A percentile compares a stretch with the other conserved stretches of the same genome.
Evolutionary conservation across 108 stramenopile genomes (phyloP).

Genomic region (Conticribra guillardii): DNA sequence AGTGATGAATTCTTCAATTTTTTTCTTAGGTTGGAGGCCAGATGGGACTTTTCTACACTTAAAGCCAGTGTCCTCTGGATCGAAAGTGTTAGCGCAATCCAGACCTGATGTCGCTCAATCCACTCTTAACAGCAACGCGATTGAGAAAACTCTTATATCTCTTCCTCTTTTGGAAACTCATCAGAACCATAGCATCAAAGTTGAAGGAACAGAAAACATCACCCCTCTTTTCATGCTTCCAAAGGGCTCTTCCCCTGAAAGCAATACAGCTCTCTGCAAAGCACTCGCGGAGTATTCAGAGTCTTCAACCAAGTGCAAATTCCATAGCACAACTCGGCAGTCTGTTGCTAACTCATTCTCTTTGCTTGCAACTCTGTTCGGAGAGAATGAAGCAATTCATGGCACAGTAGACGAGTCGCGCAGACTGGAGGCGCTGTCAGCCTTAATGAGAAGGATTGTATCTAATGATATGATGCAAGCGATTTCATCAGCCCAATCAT

Average conservation of each 20-base stretch:
- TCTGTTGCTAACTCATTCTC: constrained; percentile 42
- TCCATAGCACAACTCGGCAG: constrained; percentile 12
- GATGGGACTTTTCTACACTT: constrained; percentile 73
- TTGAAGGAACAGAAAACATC: constrained; percentile 19
- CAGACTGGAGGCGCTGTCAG: constrained; percentile 36
- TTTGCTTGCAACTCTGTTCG: constrained; percentile 33
- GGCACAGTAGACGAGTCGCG: constrained; percentile 17
- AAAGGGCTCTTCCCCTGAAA: background rate
- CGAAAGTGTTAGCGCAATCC: constrained; percentile 24
- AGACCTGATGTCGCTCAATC: constrained; percentile 21
- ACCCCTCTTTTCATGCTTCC: constrained; percentile 56
- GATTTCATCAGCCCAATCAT: constrained; percentile 28
- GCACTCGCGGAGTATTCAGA: constrained; percentile 37
- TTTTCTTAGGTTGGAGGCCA: constrained; percentile 61
- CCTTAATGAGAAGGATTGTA: constrained; percentile 27
- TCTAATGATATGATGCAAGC: constrained; percentile 26
- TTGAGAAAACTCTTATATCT: background rate
- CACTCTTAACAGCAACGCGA: constrained; percentile 1
- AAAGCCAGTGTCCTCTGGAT: constrained; percentile 7
- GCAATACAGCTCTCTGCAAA: constrained; percentile 8
- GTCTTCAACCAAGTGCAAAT: constrained; percentile 7
- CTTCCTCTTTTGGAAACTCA: constrained; percentile 58
- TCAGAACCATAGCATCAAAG: constrained; percentile 34
- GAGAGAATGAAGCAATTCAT: constrained; percentile 18
- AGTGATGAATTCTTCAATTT: background rate